Conservation (phyloP, 2,329 filamentous ascomycete genomes). For the Aureobasidium subglaciale region DNA sequence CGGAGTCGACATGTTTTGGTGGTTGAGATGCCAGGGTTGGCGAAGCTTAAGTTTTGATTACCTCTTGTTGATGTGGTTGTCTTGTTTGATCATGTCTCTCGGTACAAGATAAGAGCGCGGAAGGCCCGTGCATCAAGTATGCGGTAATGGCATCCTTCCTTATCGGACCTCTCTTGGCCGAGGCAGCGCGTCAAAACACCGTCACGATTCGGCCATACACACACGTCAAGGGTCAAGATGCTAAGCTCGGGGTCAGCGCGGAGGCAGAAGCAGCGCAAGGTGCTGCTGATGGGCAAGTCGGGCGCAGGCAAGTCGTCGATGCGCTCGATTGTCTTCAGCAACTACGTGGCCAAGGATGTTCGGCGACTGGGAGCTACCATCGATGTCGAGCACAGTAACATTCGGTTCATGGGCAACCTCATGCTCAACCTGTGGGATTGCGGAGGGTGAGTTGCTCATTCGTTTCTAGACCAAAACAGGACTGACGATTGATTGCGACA, state of each 20-base stretch:
- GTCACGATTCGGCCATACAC: not conserved
- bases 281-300: conserved; percentile 71
- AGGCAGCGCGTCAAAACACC: not conserved
- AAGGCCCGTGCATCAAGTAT: not conserved
- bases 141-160: not conserved
- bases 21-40: not conserved
- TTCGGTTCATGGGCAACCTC: conserved; percentile 96
- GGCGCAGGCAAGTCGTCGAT: conserved; percentile 97
- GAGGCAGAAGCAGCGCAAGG: conserved; percentile 48
- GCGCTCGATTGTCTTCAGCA: conserved; percentile 98
- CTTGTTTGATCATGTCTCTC: not conserved
- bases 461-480: not conserved
- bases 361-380: conserved; percentile 89
- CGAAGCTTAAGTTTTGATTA: not conserved
- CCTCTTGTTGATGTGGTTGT: not conserved
- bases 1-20: not conserved
- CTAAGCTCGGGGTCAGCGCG: conserved; percentile 20
- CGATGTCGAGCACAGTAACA: conserved; percentile 95
- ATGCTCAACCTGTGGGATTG: conserved; percentile 99
- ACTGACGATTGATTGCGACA: conserved; percentile 27
- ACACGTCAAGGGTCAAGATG: not conserved
- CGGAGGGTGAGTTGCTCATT: conserved; percentile 57
- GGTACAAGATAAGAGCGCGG: not conserved
- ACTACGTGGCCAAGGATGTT: conserved; percentile 96
- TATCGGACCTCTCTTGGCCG: not conserved